Conservation (phyloP, 768 basidiomycete species). For the Hypholoma sublateritium region DNA sequence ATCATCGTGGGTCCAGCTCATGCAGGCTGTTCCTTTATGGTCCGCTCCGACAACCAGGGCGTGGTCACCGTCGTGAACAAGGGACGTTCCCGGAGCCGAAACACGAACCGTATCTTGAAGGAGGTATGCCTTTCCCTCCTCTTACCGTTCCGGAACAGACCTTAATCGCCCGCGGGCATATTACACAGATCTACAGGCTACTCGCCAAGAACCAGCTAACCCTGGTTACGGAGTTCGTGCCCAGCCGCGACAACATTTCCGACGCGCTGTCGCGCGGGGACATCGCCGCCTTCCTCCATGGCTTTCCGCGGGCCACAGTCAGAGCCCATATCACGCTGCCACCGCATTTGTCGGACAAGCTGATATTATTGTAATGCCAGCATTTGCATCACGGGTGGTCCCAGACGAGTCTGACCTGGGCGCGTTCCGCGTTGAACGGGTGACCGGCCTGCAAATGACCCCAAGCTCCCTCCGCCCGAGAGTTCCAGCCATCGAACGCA, state of each 20-base stretch:
- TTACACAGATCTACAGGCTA: not conserved
- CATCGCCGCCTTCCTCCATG: constrained; percentile 13
- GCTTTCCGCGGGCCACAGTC: constrained; percentile 8
- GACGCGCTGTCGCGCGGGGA: constrained; percentile 14
- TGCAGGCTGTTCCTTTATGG: constrained; percentile 14
- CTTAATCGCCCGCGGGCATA: too few species aligned
- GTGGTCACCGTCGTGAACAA: constrained; percentile 27
- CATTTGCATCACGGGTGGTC: constrained; percentile 14
- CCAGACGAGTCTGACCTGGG: constrained; percentile 9
- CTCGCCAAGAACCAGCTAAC: not conserved
- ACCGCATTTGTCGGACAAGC: constrained; percentile 2
- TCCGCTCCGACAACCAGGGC: constrained; percentile 37
- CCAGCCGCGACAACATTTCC: constrained; percentile 11
- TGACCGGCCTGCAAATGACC: not conserved
- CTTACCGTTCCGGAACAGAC: too few species aligned
- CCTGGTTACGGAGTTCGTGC: not conserved
- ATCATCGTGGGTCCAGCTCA: constrained; percentile 3
- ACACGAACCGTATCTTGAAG: constrained; percentile 17
- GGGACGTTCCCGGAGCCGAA: constrained; percentile 16
- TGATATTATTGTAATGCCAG: constrained; percentile 14
- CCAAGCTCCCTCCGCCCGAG: constrained; percentile 9
- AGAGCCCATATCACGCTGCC: not conserved
- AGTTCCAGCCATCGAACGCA: constrained; percentile 3
- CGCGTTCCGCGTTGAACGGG: not conserved
- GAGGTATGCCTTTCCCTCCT: not conserved